These are phyloP conservation scores for Paraconiothyrium sp. DNA, from an alignment of 2,329 filamentous ascomycete genomes.

Conservation along the genomic window DNA sequence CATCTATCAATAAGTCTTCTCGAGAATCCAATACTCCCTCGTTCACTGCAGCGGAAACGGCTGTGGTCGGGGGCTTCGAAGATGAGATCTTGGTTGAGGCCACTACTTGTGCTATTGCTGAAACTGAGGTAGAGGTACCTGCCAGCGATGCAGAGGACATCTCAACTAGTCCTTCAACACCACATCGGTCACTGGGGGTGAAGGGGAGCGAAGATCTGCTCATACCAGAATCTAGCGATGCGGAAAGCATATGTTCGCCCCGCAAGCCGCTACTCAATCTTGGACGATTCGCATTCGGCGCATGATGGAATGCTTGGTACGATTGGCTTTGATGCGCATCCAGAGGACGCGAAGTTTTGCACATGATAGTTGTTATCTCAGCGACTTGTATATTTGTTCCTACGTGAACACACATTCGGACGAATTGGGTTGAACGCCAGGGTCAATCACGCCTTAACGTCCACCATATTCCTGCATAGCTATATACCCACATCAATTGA, in stretches of 20 bases:
- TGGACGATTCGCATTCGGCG: constrained; percentile 50
- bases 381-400: constrained; percentile 3
- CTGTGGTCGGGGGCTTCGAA: constrained; percentile 13
- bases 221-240: constrained; percentile 55
- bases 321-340: constrained; percentile 7
- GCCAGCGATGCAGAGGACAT: constrained; percentile 28
- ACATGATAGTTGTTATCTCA: neutral
- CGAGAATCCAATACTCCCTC: neutral
- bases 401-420: neutral
- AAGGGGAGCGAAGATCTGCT: constrained; percentile 60
- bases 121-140: constrained; percentile 45
- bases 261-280: constrained; percentile 50
- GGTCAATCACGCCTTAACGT: neutral
- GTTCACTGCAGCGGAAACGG: constrained; percentile 16
- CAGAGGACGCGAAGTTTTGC: neutral
- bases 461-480: neutral
- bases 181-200: constrained; percentile 31
- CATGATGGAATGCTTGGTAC: constrained; percentile 22
- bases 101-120: constrained; percentile 38
- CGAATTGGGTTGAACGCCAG: neutral
- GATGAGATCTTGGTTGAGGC: constrained; percentile 31
- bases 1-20: neutral
- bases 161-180: constrained; percentile 34
- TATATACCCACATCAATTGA: constrained; percentile 13
- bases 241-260: constrained; percentile 48